phyloP scores from a whole-genome alignment of 805 yeast species.

The Blastobotrys americana region DNA sequence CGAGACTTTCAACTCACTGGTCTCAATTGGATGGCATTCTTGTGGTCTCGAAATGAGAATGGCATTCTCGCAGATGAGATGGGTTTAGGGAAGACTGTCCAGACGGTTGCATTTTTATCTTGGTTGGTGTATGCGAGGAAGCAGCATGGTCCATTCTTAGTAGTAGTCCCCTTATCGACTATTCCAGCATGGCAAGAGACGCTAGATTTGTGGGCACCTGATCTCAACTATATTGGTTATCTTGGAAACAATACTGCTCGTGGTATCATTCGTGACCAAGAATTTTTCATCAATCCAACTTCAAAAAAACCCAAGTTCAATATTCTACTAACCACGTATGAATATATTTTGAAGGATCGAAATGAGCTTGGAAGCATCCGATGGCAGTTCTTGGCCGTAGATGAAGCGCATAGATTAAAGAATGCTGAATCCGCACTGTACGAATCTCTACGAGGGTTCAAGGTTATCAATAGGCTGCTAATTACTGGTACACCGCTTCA shows the following conservation, averaged over 20 bases:
- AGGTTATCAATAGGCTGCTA: conserved; percentile 72
- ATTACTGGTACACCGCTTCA: conserved; percentile 98
- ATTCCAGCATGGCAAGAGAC: conserved; percentile 99
- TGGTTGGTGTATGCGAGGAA: conserved; percentile 94
- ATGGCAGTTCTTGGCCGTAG: conserved; percentile 97
- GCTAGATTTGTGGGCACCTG: conserved; percentile 96
- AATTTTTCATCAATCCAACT: conserved; percentile 55
- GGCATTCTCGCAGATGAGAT: conserved; percentile 97
- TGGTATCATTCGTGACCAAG: conserved; percentile 72
- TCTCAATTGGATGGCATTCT: conserved; percentile 97
- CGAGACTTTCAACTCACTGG: conserved; percentile 98
- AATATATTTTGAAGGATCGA: conserved; percentile 87
- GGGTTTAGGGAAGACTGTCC: conserved; percentile 98
- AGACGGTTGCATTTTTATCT: conserved; percentile 86
- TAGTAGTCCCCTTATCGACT: conserved; percentile 93
- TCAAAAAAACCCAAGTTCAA: conserved; percentile 77
- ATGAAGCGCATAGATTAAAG: conserved; percentile 95
- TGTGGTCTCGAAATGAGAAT: conserved; percentile 96
- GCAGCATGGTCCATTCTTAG: conserved; percentile 95
- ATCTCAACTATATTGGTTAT: conserved; percentile 83
- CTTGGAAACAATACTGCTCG: conserved; percentile 89
- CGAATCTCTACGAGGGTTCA: conserved; percentile 77
- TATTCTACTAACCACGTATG: conserved; percentile 89
- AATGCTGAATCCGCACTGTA: conserved; percentile 90
- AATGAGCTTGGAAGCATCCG: conserved; percentile 68